Base-by-base conservation (phyloP, 805 yeast genomes). In the Candida coleopterorum region DNA sequence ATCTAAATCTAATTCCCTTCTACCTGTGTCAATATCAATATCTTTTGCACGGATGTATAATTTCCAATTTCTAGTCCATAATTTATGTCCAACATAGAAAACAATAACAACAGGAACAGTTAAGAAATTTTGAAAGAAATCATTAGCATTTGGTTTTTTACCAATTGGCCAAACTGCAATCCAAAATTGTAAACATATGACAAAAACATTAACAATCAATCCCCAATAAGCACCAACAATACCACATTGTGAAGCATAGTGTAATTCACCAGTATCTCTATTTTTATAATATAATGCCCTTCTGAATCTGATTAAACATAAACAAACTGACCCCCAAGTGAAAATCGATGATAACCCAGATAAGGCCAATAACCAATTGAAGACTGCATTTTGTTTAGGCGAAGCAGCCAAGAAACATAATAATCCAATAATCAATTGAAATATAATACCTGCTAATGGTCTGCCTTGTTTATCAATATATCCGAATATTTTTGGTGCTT, bases 401-500 rank as follows among this genome's bases (percentile, higher is more conserved):
- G 78, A 71, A 11, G 77, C 80, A 20, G 85, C 82, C 46, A 82
- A 67, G 55, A 80, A 75, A 39, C 80, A 75, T 37, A 83, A 71
- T 42, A 79, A 59, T 35, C 87, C 88, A 50, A 82, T 61, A 8
- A 62, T 38, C 31, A 74, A 62, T 26, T 79, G 71, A 34, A 75
- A 53, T 18, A 62, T 45, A 42, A 79, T 72, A 39, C 81, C 79
- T 28, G 64, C 73, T 40, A 81, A 53, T 21, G 89, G 89, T 54
- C 87, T 72, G 42, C 87, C 88, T 20, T 66, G 68, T 48, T 77
- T 68, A 55, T 81, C 87, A 44, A 80, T 71, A 62, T 78, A 80
- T 3, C 73, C 75, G 32, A 78, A 67, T 34, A 72, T 55, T 45
- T 64, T 60, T 39, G 87, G 86, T 33, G 81, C 75, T 49, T 70